phyloP scores from a whole-genome alignment of 768 basidiomycete genomes.

The Serpula lacrymans region DNA sequence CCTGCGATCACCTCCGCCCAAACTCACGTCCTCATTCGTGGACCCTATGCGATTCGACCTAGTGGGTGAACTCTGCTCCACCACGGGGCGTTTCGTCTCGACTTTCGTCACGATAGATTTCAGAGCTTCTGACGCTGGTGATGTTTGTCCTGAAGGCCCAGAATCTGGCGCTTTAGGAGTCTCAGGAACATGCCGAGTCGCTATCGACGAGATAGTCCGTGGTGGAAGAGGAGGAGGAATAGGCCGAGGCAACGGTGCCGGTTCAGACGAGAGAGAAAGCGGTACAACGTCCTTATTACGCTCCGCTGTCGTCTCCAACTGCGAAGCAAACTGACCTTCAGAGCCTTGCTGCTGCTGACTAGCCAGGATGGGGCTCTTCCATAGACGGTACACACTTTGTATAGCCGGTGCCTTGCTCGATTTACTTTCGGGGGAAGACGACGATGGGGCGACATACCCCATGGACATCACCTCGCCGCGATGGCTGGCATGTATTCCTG shows the following conservation, averaged over 20 bases:
- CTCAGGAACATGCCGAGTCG: slow-evolving; percentile 27
- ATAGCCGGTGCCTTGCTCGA: slow-evolving; percentile 54
- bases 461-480: slow-evolving; percentile 84
- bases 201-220: slow-evolving; percentile 32
- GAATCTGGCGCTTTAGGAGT: slow-evolving; percentile 18
- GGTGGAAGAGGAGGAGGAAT: slow-evolving; percentile 40
- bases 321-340: slow-evolving; percentile 10
- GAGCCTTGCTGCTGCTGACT: slow-evolving; percentile 20
- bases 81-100: slow-evolving; percentile 28
- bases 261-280: slow-evolving; percentile 21
- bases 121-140: slow-evolving; percentile 51
- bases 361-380: slow-evolving; percentile 51
- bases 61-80: slow-evolving; percentile 14
- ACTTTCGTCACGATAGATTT: slow-evolving; percentile 55
- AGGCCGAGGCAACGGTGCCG: slow-evolving; percentile 23
- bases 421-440: slow-evolving; percentile 36
- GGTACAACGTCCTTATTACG: slow-evolving; percentile 28
- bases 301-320: slow-evolving; percentile 13
- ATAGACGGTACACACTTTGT: slow-evolving; percentile 70
- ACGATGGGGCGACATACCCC: slow-evolving; percentile 61
- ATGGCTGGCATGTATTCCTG: slow-evolving; percentile 82
- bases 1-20: no score
- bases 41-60: slow-evolving; percentile 9
- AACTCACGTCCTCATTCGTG: slow-evolving; percentile 2
- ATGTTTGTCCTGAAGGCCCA: slow-evolving; percentile 15